Conservation (phyloP, 352 stramenopile genomes). For the Pythium myriotylum region DNA sequence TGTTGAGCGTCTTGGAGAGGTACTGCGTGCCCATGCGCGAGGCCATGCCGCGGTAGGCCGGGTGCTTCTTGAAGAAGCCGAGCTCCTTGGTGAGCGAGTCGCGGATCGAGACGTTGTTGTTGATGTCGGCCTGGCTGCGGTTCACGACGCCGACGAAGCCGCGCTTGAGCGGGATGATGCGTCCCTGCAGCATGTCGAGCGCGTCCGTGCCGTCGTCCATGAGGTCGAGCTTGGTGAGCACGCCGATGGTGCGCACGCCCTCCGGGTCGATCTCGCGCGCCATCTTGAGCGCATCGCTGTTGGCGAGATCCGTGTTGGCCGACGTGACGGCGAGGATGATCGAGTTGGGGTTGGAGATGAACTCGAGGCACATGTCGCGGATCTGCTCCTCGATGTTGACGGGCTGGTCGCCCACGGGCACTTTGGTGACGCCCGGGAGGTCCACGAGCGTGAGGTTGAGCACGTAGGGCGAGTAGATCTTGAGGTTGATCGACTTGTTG, state of each 20-base stretch:
- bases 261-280: conserved; percentile 91
- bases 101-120: conserved; percentile 94
- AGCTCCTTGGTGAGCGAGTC: conserved; percentile 96
- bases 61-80: conserved; percentile 97
- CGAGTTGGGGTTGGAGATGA: conserved; percentile 98
- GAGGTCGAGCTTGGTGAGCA: conserved; percentile 99
- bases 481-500: conserved; percentile 98
- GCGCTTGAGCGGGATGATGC: conserved; percentile 96
- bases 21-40: conserved; percentile 97
- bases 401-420: conserved; percentile 98
- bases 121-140: conserved; percentile 98
- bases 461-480: conserved; percentile 98
- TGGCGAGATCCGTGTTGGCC: conserved; percentile 99
- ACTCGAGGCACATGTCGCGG: conserved; percentile 98
- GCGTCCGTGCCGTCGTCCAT: conserved; percentile 99
- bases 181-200: conserved; percentile 95
- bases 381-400: conserved; percentile 99
- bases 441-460: conserved; percentile 99
- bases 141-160: conserved; percentile 99
- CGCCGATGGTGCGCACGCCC: conserved; percentile 97
- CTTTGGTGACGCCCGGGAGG: conserved; percentile 98
- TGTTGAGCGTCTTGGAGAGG: conserved; percentile 97
- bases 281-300: conserved; percentile 98
- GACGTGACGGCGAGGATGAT: conserved; percentile 99
- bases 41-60: conserved; percentile 92